Evolutionary conservation across 73 alveolate species (phyloP).

Genomic region (Stentor roeselii): DNA sequence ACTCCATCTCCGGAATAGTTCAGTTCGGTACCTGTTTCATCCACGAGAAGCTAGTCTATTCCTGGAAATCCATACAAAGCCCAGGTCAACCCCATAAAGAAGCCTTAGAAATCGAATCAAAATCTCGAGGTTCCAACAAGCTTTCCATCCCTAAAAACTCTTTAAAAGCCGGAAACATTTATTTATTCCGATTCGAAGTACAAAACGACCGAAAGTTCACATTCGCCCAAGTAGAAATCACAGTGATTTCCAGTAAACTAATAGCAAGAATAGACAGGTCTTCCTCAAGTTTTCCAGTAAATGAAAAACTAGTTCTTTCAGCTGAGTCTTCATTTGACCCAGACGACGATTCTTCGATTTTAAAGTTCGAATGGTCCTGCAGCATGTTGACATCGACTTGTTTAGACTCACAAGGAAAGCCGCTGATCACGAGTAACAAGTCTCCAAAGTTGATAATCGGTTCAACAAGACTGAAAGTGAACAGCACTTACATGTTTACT

Average conservation of each 20-base stretch:
- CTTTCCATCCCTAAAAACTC: neutral
- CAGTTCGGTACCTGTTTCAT: neutral
- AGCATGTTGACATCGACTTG: neutral
- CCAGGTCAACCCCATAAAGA: neutral
- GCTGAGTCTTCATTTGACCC: neutral
- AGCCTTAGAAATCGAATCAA: neutral
- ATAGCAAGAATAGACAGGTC: neutral
- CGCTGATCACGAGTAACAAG: neutral
- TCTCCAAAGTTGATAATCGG: neutral
- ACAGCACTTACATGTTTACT: neutral
- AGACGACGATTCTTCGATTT: neutral
- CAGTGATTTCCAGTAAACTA: neutral
- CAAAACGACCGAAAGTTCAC: neutral
- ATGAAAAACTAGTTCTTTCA: neutral
- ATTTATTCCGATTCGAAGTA: neutral
- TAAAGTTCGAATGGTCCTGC: neutral
- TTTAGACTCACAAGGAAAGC: neutral
- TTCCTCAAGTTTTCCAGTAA: neutral
- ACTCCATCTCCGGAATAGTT: neutral
- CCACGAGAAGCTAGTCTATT: neutral
- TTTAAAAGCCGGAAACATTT: neutral
- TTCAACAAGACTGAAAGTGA: neutral
- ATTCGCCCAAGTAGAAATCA: neutral
- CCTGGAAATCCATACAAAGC: neutral
- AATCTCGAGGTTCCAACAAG: neutral